These are phyloP conservation scores for Rubia peregrina DNA, from an alignment of 305 asterid species.

Conservation along the genomic window DNA sequence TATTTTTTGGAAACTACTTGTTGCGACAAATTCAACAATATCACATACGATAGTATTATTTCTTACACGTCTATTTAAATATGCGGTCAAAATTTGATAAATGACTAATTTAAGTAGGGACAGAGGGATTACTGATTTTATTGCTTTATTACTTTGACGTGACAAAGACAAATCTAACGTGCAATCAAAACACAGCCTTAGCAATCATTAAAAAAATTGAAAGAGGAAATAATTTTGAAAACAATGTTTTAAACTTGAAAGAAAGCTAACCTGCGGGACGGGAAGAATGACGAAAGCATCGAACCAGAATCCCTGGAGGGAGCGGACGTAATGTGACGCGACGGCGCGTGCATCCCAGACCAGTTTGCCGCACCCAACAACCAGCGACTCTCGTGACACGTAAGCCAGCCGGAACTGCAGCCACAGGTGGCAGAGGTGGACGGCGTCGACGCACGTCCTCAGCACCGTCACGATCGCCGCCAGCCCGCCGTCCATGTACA, in stretches of 20 bases:
- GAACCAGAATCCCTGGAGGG: constrained; percentile 80
- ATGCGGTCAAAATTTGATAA: too few relatives aligned
- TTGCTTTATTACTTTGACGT: too few relatives aligned
- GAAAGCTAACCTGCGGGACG: constrained; percentile 65
- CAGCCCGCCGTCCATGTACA: constrained; percentile 62
- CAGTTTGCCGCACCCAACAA: constrained; percentile 86
- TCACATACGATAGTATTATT: too few relatives aligned
- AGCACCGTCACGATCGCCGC: constrained; percentile 61
- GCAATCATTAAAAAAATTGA: not conserved
- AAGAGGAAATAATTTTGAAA: too few relatives aligned
- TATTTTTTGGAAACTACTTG: too few relatives aligned
- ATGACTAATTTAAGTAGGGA: too few relatives aligned
- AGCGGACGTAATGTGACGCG: constrained; percentile 61
- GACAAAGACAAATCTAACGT: not conserved
- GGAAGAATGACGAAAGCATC: constrained; percentile 90
- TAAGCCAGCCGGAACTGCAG: constrained; percentile 83
- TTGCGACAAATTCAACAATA: too few relatives aligned
- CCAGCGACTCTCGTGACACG: constrained; percentile 88
- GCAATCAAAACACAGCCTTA: not conserved
- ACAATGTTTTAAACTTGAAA: not conserved
- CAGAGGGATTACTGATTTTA: too few relatives aligned
- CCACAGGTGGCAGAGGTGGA: constrained; percentile 72
- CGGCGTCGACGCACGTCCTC: constrained; percentile 74
- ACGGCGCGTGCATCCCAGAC: constrained; percentile 91
- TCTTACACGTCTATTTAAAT: too few relatives aligned